A percentile compares a stretch with the other conserved stretches of the same genome.
phyloP scores from a whole-genome alignment of 2,329 filamentous ascomycete species.

The Colletotrichum horii region DNA sequence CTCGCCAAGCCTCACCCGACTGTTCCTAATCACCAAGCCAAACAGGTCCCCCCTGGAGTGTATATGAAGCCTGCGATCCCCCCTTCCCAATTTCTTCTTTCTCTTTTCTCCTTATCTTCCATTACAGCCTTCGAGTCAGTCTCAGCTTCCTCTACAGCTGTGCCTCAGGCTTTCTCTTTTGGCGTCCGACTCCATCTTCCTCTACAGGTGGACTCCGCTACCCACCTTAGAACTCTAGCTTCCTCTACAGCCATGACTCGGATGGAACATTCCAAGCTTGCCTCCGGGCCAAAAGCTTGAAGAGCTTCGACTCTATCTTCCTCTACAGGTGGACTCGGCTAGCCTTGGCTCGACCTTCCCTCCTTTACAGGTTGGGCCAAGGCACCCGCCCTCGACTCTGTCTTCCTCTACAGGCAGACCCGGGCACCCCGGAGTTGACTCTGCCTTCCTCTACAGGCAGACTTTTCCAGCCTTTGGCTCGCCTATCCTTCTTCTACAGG shows the following conservation, averaged over 20 bases:
- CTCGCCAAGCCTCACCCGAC: background rate
- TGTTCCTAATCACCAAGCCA: background rate
- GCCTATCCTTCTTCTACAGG: too few species aligned
- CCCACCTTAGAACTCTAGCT: background rate
- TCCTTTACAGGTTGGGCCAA: too few species aligned
- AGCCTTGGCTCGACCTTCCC: too few species aligned
- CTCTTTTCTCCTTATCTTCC: background rate
- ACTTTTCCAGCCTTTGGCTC: too few species aligned
- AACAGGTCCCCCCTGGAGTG: background rate
- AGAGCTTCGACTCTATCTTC: too few species aligned
- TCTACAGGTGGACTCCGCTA: background rate
- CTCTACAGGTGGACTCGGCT: too few species aligned
- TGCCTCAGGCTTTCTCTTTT: background rate
- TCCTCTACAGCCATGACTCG: background rate
- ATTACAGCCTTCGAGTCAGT: background rate
- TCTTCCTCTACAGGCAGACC: background rate
- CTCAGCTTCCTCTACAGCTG: background rate
- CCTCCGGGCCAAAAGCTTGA: too few species aligned
- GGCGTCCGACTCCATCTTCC: background rate
- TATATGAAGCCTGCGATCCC: background rate
- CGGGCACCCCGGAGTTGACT: too few species aligned
- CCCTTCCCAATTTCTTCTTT: background rate
- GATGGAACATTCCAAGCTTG: too few species aligned
- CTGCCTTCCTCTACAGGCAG: too few species aligned
- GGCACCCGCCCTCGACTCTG: too few species aligned